phyloP scores from a whole-genome alignment of 495 filamentous ascomycete genomes.

The Aspergillus coremiiformis region DNA sequence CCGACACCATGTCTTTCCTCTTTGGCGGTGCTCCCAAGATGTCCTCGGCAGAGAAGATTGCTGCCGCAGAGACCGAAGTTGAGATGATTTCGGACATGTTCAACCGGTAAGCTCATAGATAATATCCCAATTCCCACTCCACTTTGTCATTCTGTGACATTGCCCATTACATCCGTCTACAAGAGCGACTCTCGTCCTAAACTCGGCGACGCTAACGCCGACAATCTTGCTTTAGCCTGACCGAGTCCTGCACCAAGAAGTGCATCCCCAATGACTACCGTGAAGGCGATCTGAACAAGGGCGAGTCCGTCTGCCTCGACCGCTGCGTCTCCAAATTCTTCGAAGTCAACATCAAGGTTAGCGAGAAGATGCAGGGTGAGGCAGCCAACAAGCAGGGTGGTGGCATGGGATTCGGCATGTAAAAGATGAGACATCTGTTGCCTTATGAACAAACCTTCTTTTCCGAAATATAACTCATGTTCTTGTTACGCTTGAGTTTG shows the following conservation, averaged over 20 bases:
- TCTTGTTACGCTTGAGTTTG: background rate
- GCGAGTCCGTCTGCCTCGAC: constrained; percentile 95
- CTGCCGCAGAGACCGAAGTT: constrained; percentile 81
- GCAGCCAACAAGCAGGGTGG: constrained; percentile 44
- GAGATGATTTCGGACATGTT: constrained; percentile 97
- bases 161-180: background rate
- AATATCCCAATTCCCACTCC: background rate
- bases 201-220: background rate
- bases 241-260: constrained; percentile 82
- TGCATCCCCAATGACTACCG: constrained; percentile 87
- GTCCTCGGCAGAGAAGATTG: constrained; percentile 91
- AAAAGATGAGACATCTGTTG: constrained; percentile 18
- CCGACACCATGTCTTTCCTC: constrained; percentile 82
- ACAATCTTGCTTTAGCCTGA: constrained; percentile 48
- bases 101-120: constrained; percentile 58
- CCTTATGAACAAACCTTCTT: background rate
- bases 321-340: constrained; percentile 97
- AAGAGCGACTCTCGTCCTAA: background rate
- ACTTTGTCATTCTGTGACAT: background rate
- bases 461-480: constrained; percentile 2
- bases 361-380: constrained; percentile 69
- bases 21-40: constrained; percentile 79
- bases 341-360: constrained; percentile 92
- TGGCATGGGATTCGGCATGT: constrained; percentile 46
- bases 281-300: constrained; percentile 94